phyloP scores from a whole-genome alignment of 2,329 filamentous ascomycete genomes.

The Ophiocordyceps australis region DNA sequence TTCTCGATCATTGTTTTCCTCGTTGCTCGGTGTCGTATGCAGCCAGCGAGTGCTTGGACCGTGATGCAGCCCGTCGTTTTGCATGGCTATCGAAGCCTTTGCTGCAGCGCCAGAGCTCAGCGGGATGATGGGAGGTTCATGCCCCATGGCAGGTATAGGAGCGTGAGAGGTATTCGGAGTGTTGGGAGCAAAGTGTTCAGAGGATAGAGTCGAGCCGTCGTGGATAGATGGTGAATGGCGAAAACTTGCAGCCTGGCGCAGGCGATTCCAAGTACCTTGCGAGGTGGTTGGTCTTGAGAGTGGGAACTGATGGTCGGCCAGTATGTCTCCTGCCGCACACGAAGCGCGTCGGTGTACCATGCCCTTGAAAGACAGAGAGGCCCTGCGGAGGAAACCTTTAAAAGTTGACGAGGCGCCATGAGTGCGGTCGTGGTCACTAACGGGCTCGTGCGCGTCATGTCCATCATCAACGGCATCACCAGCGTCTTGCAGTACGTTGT shows the following conservation, averaged over 20 bases:
- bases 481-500: slow-evolving; percentile 12
- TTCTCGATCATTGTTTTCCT: slow-evolving; percentile 38
- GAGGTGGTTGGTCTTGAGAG: slow-evolving; percentile 23
- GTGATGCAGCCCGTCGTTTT: slow-evolving; percentile 29
- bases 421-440: slow-evolving; percentile 8
- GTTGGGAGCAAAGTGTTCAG: slow-evolving; percentile 8
- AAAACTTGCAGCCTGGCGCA: slow-evolving; percentile 31
- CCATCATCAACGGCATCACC: slow-evolving; percentile 15
- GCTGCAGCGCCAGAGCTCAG: slow-evolving; percentile 40
- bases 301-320: slow-evolving; percentile 9
- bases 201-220: slow-evolving; percentile 17
- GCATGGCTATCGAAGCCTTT: slow-evolving; percentile 39
- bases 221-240: slow-evolving; percentile 27
- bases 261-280: slow-evolving; percentile 29
- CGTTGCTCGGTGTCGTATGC: slow-evolving; percentile 15
- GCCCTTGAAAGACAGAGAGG: slow-evolving; percentile 34
- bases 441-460: slow-evolving; percentile 8
- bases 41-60: slow-evolving; percentile 22
- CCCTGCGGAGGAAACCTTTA: slow-evolving; percentile 33
- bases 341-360: slow-evolving; percentile 31
- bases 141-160: slow-evolving; percentile 29
- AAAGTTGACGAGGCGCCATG: slow-evolving; percentile 15
- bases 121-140: slow-evolving; percentile 42
- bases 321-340: slow-evolving; percentile 13
- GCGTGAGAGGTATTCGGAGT: slow-evolving; percentile 11